These are phyloP conservation scores for Pseudogymnoascus sp. DNA, from an alignment of 2,329 filamentous ascomycete species.

Conservation along the genomic window DNA sequence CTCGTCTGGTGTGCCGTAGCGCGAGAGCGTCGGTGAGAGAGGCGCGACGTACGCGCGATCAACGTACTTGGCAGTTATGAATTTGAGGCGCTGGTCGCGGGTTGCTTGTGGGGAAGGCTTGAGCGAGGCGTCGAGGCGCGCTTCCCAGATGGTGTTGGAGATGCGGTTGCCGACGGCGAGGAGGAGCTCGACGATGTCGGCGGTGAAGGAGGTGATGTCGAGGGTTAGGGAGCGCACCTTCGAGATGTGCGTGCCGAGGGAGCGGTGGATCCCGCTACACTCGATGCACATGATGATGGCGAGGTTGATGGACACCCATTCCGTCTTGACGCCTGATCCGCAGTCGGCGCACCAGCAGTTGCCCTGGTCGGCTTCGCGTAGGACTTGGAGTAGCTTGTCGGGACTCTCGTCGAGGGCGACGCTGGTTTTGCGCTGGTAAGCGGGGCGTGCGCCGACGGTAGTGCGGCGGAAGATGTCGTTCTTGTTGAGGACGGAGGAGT, in stretches of 20 bases:
- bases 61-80: conserved; percentile 92
- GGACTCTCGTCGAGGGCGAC: conserved; percentile 74
- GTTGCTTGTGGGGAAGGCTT: conserved; percentile 74
- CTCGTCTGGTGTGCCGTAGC: conserved; percentile 75
- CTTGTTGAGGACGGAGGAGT: conserved; percentile 27
- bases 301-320: conserved; percentile 98
- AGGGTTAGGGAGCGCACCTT: conserved; percentile 93
- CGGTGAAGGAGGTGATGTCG: conserved; percentile 92
- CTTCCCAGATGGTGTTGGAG: conserved; percentile 96
- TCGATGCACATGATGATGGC: conserved; percentile 96
- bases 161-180: conserved; percentile 87
- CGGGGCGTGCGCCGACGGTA: conserved; percentile 83
- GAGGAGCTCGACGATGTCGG: conserved; percentile 91
- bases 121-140: conserved; percentile 62
- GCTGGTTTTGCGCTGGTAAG: conserved; percentile 56
- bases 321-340: conserved; percentile 81
- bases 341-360: conserved; percentile 95
- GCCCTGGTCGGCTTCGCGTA: conserved; percentile 84
- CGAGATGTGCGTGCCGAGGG: conserved; percentile 92
- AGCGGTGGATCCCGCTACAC: conserved; percentile 94
- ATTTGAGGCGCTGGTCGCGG: conserved; percentile 83
- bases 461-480: conserved; percentile 71
- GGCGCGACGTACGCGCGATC: conserved; percentile 75
- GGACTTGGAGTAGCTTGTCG: conserved; percentile 75
- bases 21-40: conserved; percentile 65